phyloP scores from a whole-genome alignment of 2,329 filamentous ascomycete genomes.

The Aotearoamyces nothofagi region DNA sequence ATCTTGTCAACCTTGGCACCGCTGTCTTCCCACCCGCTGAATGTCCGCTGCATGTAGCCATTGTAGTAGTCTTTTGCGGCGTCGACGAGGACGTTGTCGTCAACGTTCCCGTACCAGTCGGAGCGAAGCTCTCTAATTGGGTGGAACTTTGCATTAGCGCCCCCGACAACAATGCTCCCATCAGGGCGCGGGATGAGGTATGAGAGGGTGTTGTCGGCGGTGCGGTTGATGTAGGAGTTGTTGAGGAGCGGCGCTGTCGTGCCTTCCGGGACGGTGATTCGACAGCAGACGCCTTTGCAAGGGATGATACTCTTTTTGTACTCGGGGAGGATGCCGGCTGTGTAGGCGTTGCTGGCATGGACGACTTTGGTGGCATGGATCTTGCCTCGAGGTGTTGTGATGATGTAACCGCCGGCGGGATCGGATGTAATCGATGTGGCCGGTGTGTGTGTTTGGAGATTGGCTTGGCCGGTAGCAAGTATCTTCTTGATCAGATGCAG shows the following conservation, averaged over 20 bases:
- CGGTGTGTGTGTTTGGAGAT: constrained; percentile 35
- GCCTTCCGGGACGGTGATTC: constrained; percentile 11
- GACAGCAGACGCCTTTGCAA: constrained; percentile 30
- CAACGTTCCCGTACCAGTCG: constrained; percentile 30
- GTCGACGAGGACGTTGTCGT: constrained; percentile 30
- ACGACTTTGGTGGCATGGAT: constrained; percentile 38
- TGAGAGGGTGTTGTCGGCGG: constrained; percentile 2
- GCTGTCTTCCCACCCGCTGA: constrained; percentile 31
- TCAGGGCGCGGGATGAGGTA: constrained; percentile 17
- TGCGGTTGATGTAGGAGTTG: constrained; percentile 1
- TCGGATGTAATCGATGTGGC: constrained; percentile 16
- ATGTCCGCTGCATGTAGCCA: constrained; percentile 30
- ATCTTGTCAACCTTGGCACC: constrained; percentile 20
- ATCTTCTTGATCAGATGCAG: constrained; percentile 32
- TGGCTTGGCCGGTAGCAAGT: constrained; percentile 24
- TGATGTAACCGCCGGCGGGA: constrained; percentile 23
- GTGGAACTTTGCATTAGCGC: constrained; percentile 22
- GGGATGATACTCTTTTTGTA: constrained; percentile 48
- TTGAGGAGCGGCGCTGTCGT: constrained; percentile 5
- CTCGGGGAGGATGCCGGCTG: constrained; percentile 39
- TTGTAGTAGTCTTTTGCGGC: constrained; percentile 27
- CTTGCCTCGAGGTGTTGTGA: constrained; percentile 37
- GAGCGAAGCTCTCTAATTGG: constrained; percentile 6
- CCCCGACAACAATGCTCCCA: constrained; percentile 23
- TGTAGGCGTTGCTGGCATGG: constrained; percentile 55